Conservation (phyloP, 805 yeast genomes). For the Candida chauliodis region DNA sequence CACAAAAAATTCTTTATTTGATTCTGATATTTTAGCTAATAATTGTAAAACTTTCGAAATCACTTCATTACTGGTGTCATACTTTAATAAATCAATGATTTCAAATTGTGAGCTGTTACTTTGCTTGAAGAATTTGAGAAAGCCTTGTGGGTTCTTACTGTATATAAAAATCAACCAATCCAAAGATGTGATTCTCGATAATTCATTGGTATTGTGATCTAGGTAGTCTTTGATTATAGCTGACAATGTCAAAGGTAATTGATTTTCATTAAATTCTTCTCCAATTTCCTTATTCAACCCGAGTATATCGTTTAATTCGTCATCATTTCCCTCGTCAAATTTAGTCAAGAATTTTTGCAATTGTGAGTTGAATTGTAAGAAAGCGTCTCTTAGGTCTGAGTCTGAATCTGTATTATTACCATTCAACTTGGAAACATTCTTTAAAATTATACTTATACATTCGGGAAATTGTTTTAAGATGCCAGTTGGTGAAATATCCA, state of each 20-base stretch:
- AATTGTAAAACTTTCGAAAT: conserved; percentile 69
- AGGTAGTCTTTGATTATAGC: conserved; percentile 63
- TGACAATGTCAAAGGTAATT: conserved; percentile 53
- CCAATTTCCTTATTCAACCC: conserved; percentile 38
- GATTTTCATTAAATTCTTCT: conserved; percentile 39
- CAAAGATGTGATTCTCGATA: conserved; percentile 75
- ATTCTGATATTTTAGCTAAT: conserved; percentile 69
- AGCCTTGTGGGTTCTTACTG: conserved; percentile 47
- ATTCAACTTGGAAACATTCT: conserved; percentile 34
- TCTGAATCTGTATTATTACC: conserved; percentile 35
- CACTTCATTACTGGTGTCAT: conserved; percentile 75
- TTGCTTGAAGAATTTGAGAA: conserved; percentile 21
- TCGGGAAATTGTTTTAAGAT: conserved; percentile 74
- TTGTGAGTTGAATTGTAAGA: conserved; percentile 31
- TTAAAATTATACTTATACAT: conserved; percentile 62
- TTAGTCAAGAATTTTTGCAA: conserved; percentile 30
- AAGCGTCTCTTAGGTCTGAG: conserved; percentile 33
- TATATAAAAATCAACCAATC: conserved; percentile 90
- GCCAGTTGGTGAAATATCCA: conserved; percentile 72
- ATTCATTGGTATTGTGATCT: conserved; percentile 49
- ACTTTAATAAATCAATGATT: conserved; percentile 72
- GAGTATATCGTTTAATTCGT: conserved; percentile 28
- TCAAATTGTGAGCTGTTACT: conserved; percentile 32
- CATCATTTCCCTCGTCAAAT: conserved; percentile 15
- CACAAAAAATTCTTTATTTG: conserved; percentile 72